Percentiles rank a stretch among this genome's conserved stretches.
These are phyloP conservation scores for Monilinia laxa DNA, from an alignment of 2,329 filamentous ascomycete genomes.

Conservation along the genomic window DNA sequence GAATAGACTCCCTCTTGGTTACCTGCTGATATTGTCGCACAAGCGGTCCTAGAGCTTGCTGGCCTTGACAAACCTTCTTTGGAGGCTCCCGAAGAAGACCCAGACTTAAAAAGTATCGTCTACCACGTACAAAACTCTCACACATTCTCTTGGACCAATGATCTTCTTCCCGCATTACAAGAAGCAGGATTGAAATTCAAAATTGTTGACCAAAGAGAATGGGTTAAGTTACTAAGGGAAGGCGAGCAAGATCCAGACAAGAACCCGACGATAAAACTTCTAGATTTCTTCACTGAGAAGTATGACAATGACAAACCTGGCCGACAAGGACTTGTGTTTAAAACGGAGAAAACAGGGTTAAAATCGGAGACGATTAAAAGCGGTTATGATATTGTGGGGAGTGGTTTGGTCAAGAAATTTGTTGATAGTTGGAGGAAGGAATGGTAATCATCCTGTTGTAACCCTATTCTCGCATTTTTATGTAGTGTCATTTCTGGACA, in stretches of 20 bases:
- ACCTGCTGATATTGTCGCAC: conserved; percentile 48
- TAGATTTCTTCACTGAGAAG: conserved; percentile 52
- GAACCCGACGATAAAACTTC: conserved; percentile 54
- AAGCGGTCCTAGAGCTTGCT: conserved; percentile 44
- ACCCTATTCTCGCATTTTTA: background rate
- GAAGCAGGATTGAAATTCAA: conserved; percentile 48
- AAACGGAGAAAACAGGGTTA: conserved; percentile 40
- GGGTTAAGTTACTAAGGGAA: conserved; percentile 47
- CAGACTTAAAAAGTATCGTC: conserved; percentile 33
- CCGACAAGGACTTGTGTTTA: conserved; percentile 44
- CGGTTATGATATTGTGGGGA: conserved; percentile 43
- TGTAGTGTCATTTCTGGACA: background rate
- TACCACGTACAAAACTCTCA: conserved; percentile 55
- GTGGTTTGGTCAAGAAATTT: conserved; percentile 44
- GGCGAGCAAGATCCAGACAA: conserved; percentile 49
- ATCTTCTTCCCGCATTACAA: conserved; percentile 53
- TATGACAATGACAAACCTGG: conserved; percentile 48
- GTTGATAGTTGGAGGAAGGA: conserved; percentile 40
- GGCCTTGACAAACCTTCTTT: conserved; percentile 22
- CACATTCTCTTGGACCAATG: conserved; percentile 49
- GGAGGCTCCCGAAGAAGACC: background rate
- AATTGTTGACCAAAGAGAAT: conserved; percentile 46
- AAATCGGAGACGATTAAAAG: conserved; percentile 36
- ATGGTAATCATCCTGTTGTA: conserved; percentile 3
- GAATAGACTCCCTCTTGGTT: conserved; percentile 45